Percentiles rank a stretch among this genome's conserved stretches.
phyloP scores from a whole-genome alignment of 306 rosid species.

The Hylodesmum podocarpum region DNA sequence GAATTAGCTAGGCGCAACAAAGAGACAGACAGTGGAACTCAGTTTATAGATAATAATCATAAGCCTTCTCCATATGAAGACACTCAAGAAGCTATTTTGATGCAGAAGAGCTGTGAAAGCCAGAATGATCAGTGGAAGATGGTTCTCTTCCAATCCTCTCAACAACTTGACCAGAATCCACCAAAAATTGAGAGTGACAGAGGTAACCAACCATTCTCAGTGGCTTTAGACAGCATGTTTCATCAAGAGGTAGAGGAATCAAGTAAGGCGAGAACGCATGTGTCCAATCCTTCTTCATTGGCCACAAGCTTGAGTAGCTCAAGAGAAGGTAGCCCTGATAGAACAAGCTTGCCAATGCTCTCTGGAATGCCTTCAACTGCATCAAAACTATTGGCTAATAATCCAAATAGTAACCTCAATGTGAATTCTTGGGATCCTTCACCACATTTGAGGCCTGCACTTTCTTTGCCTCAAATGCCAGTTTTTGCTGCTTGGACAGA shows the following conservation, averaged over 20 bases:
- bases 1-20: slow-evolving; percentile 66
- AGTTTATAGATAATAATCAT: slow-evolving; percentile 39
- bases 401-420: slow-evolving; percentile 38
- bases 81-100: slow-evolving; percentile 38
- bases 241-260: slow-evolving; percentile 51
- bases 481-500: slow-evolving; percentile 82
- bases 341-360: slow-evolving; percentile 46
- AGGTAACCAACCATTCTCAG: slow-evolving; percentile 30
- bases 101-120: slow-evolving; percentile 43
- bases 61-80: slow-evolving; percentile 33
- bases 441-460: slow-evolving; percentile 52
- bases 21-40: slow-evolving; percentile 33
- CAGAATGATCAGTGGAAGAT: slow-evolving; percentile 60
- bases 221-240: slow-evolving; percentile 39
- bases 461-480: slow-evolving; percentile 68
- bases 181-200: slow-evolving; percentile 33
- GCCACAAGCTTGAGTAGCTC: slow-evolving; percentile 73
- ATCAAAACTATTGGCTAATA: slow-evolving; percentile 41
- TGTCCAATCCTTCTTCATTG: slow-evolving; percentile 72
- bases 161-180: slow-evolving; percentile 44
- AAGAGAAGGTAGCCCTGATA: slow-evolving; percentile 75
- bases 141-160: slow-evolving; percentile 50
- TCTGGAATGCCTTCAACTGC: slow-evolving; percentile 55
- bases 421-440: slow-evolving; percentile 66
- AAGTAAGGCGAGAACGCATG: slow-evolving; percentile 47